Base-by-base conservation (phyloP, 2,329 filamentous ascomycete species). In the Ascochyta koolunga region DNA sequence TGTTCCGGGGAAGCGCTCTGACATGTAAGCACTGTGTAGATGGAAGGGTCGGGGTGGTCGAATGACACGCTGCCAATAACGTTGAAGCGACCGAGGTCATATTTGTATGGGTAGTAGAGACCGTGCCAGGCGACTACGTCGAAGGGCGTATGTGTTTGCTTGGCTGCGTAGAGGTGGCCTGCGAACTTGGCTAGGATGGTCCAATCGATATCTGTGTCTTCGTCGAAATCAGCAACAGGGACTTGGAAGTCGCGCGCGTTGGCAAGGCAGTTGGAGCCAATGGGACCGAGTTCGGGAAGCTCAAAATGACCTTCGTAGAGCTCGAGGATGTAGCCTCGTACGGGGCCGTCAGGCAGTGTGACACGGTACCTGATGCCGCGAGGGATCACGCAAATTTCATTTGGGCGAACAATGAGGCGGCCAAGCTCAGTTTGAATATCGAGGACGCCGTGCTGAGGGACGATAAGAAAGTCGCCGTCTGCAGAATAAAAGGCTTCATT, bases 401-500 rank as follows among this genome's bases (percentile, higher is more conserved):
- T 86, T 0, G 86, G 87, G 4, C 86, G 83, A 5, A 89, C 85
- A 44, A 86, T 80, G 0, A 89, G 69, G 22, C 79, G 80, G 4
- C 87, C 87, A 15, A 89, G 80, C 65, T 89, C 87, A 2, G 87
- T 89, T 65, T 87, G 86, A 39, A 89, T 86, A 60, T 89, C 83
- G 2, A 90, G 77, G 0, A 82, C 77, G 11, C 87, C 87, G 59
- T 86, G 81, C 55, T 89, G 87, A 0, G 83, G 85, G 2, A 89
- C 79, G 40, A 89, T 86, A 46, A 89, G 75, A 56, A 87, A 82
- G 67, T 89, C 87, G 15, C 87, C 87, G 55, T 90, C 87, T 0
- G 91, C 88, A 3, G 89, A 93, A 80, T 93, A 96, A 72, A 93
- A 96, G 0, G 90, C 90, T 43, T 88, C 81, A 33, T 84, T 83